Conservation (phyloP, 2,329 filamentous ascomycete species). For the Dryadomyces sulphureus region DNA sequence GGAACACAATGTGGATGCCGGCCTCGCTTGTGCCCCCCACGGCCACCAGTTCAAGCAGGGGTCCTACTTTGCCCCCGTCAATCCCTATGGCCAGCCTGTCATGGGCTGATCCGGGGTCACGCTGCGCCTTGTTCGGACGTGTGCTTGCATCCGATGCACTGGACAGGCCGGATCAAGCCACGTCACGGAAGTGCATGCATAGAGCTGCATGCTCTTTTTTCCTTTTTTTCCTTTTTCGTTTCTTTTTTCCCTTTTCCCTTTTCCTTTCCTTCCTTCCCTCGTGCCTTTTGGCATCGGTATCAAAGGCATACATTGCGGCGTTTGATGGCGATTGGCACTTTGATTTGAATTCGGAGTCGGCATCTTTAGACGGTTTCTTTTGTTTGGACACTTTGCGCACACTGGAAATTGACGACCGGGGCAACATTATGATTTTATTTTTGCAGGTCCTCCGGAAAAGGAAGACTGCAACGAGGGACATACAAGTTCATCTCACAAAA, state of each 20-base stretch:
- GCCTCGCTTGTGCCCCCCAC: constrained; percentile 29
- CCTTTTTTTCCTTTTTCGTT: neutral
- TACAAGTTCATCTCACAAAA: neutral
- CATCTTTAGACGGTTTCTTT: constrained; percentile 2
- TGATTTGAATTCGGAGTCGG: neutral
- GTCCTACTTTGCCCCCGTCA: constrained; percentile 29
- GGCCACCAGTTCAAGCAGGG: constrained; percentile 26
- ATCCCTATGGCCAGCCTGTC: constrained; percentile 38
- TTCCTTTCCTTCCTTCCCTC: too few species aligned
- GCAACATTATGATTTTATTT: constrained; percentile 4
- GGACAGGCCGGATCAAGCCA: too few species aligned
- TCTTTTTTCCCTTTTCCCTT: neutral
- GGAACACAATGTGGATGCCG: constrained; percentile 33
- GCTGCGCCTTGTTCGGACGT: neutral
- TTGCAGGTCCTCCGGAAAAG: too few species aligned
- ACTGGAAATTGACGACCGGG: constrained; percentile 6
- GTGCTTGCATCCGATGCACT: too few species aligned
- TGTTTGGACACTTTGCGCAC: neutral
- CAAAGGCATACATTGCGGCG: constrained; percentile 10
- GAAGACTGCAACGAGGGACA: too few species aligned
- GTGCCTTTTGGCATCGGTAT: neutral
- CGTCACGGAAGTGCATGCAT: too few species aligned
- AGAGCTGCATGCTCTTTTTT: too few species aligned
- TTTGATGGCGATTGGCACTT: constrained; percentile 17
- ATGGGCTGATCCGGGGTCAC: constrained; percentile 25